A percentile compares a stretch with the other conserved stretches of the same genome.
Conservation (phyloP, 805 yeast genomes). For the Wickerhamomyces rabaulensis region DNA sequence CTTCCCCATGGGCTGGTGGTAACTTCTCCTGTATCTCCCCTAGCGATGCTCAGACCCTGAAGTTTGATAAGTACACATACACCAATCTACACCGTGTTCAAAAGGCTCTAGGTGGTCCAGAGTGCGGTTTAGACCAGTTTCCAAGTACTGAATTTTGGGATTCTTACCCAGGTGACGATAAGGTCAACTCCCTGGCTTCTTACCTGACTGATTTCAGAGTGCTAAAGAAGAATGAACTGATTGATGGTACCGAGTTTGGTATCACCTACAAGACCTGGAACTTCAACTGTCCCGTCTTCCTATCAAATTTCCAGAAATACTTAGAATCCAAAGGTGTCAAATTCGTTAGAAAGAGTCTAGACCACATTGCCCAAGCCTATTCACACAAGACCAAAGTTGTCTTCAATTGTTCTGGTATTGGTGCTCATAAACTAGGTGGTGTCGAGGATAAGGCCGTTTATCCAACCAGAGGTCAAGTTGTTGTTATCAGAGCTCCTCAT, state of each 20-base stretch:
- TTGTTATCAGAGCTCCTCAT: conserved; percentile 67
- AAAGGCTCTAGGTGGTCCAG: conserved; percentile 37
- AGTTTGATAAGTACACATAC: conserved; percentile 55
- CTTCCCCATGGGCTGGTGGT: conserved; percentile 81
- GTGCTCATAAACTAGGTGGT: conserved; percentile 60
- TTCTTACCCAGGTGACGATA: conserved; percentile 36
- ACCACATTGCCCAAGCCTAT: conserved; percentile 55
- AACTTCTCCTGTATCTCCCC: conserved; percentile 59
- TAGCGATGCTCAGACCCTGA: conserved; percentile 43
- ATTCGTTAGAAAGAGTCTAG: conserved; percentile 40
- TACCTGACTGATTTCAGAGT: conserved; percentile 45
- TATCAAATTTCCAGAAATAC: conserved; percentile 40
- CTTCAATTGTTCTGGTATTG: conserved; percentile 76
- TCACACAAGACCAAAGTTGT: conserved; percentile 31
- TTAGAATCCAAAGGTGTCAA: conserved; percentile 45
- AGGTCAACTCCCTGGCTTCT: conserved; percentile 40
- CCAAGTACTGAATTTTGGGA: conserved; percentile 63
- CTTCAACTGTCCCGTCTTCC: conserved; percentile 65
- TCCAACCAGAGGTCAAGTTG: conserved; percentile 80
- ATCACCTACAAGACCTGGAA: conserved; percentile 54
- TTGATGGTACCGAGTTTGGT: conserved; percentile 52
- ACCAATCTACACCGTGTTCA: conserved; percentile 39
- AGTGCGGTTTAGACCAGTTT: conserved; percentile 47
- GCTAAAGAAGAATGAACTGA: conserved; percentile 34
- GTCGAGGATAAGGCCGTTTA: conserved; percentile 56